phyloP scores from a whole-genome alignment of 2,329 filamentous ascomycete species.

The Aspergillus fructus region DNA sequence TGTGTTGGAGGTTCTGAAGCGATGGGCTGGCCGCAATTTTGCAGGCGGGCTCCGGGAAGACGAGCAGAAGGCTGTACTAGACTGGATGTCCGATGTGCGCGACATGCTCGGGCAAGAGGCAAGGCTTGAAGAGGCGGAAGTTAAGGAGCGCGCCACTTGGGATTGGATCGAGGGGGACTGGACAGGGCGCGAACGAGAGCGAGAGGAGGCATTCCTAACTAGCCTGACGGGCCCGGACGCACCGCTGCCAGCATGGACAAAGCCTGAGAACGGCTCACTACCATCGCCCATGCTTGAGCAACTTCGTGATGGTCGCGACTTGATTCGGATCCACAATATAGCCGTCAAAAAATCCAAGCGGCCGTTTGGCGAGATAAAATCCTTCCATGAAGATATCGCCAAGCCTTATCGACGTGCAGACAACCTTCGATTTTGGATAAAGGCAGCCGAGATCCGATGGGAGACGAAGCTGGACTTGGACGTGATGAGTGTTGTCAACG shows the following conservation, averaged over 20 bases:
- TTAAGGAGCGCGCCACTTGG: conserved; percentile 71
- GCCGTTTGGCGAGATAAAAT: conserved; percentile 84
- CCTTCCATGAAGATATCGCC: conserved; percentile 85
- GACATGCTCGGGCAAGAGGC: conserved; percentile 75
- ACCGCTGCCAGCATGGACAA: conserved; percentile 67
- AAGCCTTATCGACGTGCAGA: conserved; percentile 94
- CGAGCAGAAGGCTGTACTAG: conserved; percentile 72
- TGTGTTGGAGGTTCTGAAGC: conserved; percentile 87
- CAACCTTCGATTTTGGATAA: conserved; percentile 93
- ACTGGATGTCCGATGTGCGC: conserved; percentile 78
- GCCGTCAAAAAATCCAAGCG: conserved; percentile 80
- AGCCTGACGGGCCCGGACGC: conserved; percentile 64
- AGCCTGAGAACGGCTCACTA: conserved; percentile 48
- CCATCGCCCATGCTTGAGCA: conserved; percentile 69
- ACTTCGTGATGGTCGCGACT: conserved; percentile 74
- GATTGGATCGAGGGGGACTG: conserved; percentile 79
- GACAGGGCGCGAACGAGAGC: conserved; percentile 69
- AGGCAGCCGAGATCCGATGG: conserved; percentile 92
- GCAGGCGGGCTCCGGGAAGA: conserved; percentile 75
- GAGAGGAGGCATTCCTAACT: conserved; percentile 77
- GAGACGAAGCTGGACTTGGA: conserved; percentile 81
- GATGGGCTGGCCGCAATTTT: conserved; percentile 86
- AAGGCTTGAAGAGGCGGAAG: conserved; percentile 72
- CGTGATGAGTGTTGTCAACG: conserved; percentile 81
- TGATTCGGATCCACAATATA: conserved; percentile 87